Percentiles rank a stretch among this genome's conserved stretches.
Conservation (phyloP, 208 protist species). For the Trypanosoma cruzi region DNA sequence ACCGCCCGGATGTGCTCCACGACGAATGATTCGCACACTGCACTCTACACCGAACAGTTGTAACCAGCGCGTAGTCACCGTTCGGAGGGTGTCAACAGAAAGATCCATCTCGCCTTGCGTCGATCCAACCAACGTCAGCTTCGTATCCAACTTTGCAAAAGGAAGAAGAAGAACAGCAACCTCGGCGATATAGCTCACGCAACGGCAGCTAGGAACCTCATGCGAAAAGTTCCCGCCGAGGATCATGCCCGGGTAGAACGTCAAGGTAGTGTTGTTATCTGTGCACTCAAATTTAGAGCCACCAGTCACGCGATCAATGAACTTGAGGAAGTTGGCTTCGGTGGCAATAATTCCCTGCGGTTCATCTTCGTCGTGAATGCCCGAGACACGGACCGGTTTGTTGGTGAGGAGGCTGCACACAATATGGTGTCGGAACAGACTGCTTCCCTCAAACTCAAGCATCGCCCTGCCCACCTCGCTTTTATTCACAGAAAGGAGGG, state of each 20-base stretch:
- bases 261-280: constrained; percentile 76
- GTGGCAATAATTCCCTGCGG: constrained; percentile 70
- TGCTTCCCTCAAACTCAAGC: constrained; percentile 85
- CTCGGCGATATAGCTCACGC: constrained; percentile 89
- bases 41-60: constrained; percentile 88
- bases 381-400: constrained; percentile 65
- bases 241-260: constrained; percentile 91
- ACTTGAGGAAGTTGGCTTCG: constrained; percentile 94
- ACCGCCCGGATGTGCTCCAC: constrained; percentile 78
- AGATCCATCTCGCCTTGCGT: constrained; percentile 89
- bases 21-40: constrained; percentile 80
- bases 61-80: constrained; percentile 88
- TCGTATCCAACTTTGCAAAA: constrained; percentile 90
- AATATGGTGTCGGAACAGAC: constrained; percentile 86
- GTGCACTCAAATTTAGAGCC: constrained; percentile 78
- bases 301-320: constrained; percentile 91
- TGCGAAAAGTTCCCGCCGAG: constrained; percentile 90
- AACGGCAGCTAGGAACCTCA: constrained; percentile 72
- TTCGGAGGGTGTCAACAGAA: constrained; percentile 88
- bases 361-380: constrained; percentile 72
- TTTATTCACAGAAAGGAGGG: not conserved
- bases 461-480: constrained; percentile 31
- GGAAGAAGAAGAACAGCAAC: constrained; percentile 85
- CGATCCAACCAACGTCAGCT: constrained; percentile 83
- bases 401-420: constrained; percentile 86